Percentiles rank a stretch among this genome's conserved stretches.
Evolutionary conservation across 2,329 filamentous ascomycete species (phyloP).

Genomic region (Lasiodiplodia sp.): DNA sequence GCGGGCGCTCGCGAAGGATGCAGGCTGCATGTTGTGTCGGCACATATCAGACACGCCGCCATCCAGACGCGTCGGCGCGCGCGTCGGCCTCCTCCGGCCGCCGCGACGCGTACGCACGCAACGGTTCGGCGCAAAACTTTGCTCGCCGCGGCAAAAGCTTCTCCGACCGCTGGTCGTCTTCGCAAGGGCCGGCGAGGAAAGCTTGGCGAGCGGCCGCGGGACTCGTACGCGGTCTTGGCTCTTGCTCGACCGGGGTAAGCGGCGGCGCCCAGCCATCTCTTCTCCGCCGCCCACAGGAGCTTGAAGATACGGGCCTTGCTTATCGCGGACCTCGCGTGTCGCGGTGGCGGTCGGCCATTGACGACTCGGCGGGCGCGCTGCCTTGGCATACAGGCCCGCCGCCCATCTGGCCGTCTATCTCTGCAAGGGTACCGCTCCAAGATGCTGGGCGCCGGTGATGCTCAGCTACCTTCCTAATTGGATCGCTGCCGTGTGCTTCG

Average conservation of each 20-base stretch:
- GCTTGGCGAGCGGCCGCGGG: constrained; percentile 17
- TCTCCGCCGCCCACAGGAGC: constrained; percentile 14
- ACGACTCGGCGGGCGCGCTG: constrained; percentile 9
- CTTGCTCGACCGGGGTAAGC: constrained; percentile 24
- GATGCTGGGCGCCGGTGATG: constrained; percentile 10
- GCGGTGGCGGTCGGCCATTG: not conserved
- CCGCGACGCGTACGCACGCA: not conserved
- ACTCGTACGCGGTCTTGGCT: constrained; percentile 16
- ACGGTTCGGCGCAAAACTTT: not conserved
- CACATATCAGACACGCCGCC: not conserved
- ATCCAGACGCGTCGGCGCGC: not conserved
- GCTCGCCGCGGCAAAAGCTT: constrained; percentile 21
- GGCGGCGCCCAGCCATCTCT: not conserved
- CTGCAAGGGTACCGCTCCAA: constrained; percentile 14
- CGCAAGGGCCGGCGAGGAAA: constrained; percentile 8
- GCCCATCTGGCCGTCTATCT: constrained; percentile 9
- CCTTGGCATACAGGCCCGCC: constrained; percentile 15
- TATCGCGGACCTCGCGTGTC: constrained; percentile 4
- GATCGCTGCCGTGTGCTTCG: not conserved
- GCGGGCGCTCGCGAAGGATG: not conserved
- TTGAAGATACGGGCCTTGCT: constrained; percentile 23
- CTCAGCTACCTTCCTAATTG: constrained; percentile 19
- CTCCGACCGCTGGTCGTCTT: constrained; percentile 6
- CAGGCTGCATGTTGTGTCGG: not conserved
- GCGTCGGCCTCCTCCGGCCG: not conserved